Base-by-base conservation (phyloP, 2,329 filamentous ascomycete genomes). In the Lachnellula cervina region DNA sequence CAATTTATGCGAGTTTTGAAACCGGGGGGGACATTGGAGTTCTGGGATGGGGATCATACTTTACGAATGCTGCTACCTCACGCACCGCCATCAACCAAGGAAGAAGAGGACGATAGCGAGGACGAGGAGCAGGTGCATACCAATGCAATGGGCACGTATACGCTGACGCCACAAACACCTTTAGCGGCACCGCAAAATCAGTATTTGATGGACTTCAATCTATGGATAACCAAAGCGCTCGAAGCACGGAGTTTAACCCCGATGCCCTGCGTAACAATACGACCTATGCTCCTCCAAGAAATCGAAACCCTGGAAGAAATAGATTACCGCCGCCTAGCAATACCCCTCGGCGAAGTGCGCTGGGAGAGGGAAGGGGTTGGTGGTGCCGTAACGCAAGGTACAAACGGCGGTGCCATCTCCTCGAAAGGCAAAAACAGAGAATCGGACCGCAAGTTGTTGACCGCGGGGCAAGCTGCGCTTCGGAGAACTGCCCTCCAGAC, bases 21-120 rank as follows among this genome's bases (percentile, higher is more conserved):
- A 62, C 86, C 88, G 0, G 90, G 89, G 16, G 93, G 93, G 4
- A 83, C 84, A 2, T 68, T 97, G 25, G 93, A 97, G 69, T 79
- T 95, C 16, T 97, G 92, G 92, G 92, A 96, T 62, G 87, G 87
- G 5, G 92, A 97, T 72, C 84, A 91, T 68, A 81, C 87, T 13
- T 83, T 96, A 61, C 87, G 92, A 63, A 92, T 91, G 70, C 78
- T 97, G 28, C 79, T 90, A 50, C 89, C 90, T 2, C 89, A 94
- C 68, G 80, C 80, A 14, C 76, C 81, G 52, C 72, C 79, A 62
- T 74, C 79, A 23, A 76, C 76, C 56, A 57, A 50, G 2, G 59
- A 63, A 14, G 58, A 59, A 8, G 60, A 64, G 4, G 69, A 68
- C 47, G 71, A 75, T 28, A 72, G 72, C 19, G 79, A 83, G 17